A percentile compares a stretch with the other conserved stretches of the same genome.
These are phyloP conservation scores for Stylonectria norvegica DNA, from an alignment of 2,329 filamentous ascomycete species.

Conservation along the genomic window DNA sequence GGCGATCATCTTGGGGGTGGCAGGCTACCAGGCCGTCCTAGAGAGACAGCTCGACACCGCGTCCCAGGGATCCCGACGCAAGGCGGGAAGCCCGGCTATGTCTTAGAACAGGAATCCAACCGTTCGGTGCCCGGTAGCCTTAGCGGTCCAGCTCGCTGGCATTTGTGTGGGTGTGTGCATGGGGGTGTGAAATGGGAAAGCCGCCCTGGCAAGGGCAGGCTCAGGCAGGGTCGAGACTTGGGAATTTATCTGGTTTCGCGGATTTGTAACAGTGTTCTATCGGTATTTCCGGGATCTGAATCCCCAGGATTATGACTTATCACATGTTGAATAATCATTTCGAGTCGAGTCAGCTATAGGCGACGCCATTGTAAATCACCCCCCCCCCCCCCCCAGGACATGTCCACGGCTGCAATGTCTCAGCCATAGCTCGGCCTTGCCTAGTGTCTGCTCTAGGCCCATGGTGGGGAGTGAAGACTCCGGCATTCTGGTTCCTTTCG, in stretches of 20 bases:
- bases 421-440: background rate
- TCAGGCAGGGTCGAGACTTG: no score
- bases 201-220: no score
- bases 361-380: background rate
- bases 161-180: background rate
- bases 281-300: no score
- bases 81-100: slow-evolving; percentile 31
- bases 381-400: background rate
- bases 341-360: background rate
- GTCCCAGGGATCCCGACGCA: slow-evolving; percentile 28
- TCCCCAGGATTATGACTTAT: background rate
- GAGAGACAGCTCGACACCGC: slow-evolving; percentile 38
- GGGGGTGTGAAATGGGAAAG: background rate
- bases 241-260: no score
- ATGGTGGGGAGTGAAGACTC: background rate
- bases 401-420: no score
- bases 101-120: slow-evolving; percentile 14
- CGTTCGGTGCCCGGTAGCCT: background rate
- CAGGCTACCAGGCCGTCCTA: slow-evolving; percentile 43
- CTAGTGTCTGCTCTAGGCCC: background rate
- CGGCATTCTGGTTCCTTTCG: background rate
- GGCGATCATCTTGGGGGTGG: slow-evolving; percentile 44
- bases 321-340: background rate
- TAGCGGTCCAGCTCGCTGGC: no score
- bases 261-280: no score